Conservation (phyloP, 176 grass and related monocot genomes). For the Pontederia crassipes region DNA sequence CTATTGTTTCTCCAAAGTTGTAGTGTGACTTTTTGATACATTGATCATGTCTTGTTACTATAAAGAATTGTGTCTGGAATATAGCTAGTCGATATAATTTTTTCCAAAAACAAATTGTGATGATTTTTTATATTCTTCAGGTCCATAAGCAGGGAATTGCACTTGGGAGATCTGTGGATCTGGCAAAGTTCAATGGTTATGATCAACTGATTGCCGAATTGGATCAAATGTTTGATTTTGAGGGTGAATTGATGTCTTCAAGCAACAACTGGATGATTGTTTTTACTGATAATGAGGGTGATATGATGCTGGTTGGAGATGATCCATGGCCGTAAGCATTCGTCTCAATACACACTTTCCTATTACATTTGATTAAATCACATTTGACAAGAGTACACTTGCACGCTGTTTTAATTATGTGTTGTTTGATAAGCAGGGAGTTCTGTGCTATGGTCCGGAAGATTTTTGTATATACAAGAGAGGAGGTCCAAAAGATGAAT, state of each 20-base stretch:
- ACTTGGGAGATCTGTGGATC: conserved; percentile 82
- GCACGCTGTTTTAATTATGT: too few species aligned
- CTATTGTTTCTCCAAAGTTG: too few species aligned
- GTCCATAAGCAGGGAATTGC: conserved; percentile 89
- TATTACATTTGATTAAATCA: too few species aligned
- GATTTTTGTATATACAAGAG: conserved; percentile 2
- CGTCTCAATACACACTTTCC: too few species aligned
- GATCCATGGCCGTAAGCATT: conserved; percentile 84
- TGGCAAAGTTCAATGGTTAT: conserved; percentile 78
- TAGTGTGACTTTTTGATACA: too few species aligned
- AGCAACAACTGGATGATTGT: conserved; percentile 76
- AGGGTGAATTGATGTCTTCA: conserved; percentile 44
- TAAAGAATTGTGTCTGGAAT: too few species aligned
- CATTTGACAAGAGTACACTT: too few species aligned
- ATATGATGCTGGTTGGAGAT: conserved; percentile 99
- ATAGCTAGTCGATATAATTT: too few species aligned
- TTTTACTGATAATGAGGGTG: conserved; percentile 87
- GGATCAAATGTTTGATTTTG: conserved; percentile 88
- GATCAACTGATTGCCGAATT: conserved; percentile 56
- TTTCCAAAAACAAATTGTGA: too few species aligned
- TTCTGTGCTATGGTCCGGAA: conserved; percentile 8
- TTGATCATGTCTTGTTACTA: too few species aligned
- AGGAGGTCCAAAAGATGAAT: conserved; percentile 6
- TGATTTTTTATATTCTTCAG: conserved; percentile 19
- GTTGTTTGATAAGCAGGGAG: not conserved